Evolutionary conservation across 2,329 filamentous ascomycete species (phyloP).

Genomic region (Fusarium sp.): DNA sequence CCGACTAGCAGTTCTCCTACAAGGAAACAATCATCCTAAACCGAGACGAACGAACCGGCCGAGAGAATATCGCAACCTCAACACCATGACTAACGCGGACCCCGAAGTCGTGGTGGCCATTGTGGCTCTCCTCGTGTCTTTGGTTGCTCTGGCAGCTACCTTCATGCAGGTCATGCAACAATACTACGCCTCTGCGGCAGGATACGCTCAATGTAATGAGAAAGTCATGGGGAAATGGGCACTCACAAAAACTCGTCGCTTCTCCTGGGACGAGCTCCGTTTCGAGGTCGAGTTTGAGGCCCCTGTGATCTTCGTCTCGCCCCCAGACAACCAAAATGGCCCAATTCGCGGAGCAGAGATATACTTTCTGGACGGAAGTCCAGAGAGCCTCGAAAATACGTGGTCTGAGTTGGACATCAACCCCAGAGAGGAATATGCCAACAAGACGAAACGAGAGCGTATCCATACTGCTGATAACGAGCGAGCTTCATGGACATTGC

Average conservation of each 20-base stretch:
- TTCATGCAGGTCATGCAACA: conserved; percentile 60
- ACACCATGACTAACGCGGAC: conserved; percentile 32
- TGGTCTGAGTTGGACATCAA: conserved; percentile 47
- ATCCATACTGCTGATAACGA: conserved; percentile 67
- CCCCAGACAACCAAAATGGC: conserved; percentile 52
- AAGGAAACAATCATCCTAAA: neutral
- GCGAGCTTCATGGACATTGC: conserved; percentile 62
- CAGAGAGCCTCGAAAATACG: conserved; percentile 48
- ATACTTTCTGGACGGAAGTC: conserved; percentile 51
- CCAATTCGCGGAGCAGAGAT: conserved; percentile 46
- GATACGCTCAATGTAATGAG: conserved; percentile 58
- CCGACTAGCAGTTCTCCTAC: neutral
- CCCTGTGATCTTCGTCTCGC: conserved; percentile 61
- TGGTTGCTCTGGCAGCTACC: conserved; percentile 57
- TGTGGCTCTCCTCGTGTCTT: conserved; percentile 57
- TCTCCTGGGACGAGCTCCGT: conserved; percentile 56
- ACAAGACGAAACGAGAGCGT: conserved; percentile 43
- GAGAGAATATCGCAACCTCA: neutral
- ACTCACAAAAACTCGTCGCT: conserved; percentile 50
- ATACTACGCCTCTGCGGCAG: conserved; percentile 60
- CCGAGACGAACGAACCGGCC: conserved; percentile 5
- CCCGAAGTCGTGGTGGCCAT: conserved; percentile 52
- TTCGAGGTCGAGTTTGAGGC: conserved; percentile 60
- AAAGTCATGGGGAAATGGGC: conserved; percentile 60
- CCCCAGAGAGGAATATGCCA: conserved; percentile 38